phyloP scores from a whole-genome alignment of 1,284 basidiomycete species.

The Leccinum brunneo-olivaceum region DNA sequence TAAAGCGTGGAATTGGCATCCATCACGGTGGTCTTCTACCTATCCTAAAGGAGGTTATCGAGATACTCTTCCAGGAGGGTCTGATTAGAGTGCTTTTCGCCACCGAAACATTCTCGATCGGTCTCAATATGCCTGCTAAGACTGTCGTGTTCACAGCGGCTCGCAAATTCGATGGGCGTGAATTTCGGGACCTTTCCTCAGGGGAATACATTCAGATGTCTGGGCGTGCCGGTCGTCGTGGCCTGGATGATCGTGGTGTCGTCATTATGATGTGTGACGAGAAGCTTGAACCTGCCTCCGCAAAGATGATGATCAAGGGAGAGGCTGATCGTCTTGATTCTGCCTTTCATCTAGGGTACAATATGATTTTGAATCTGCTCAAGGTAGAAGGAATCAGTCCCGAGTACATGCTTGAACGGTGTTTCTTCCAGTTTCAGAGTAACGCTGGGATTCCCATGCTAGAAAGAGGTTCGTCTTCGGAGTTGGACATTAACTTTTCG shows the following conservation, averaged over 20 bases:
- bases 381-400: slow-evolving; percentile 98
- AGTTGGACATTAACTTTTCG: not conserved
- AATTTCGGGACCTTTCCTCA: slow-evolving; percentile 86
- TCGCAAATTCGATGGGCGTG: slow-evolving; percentile 93
- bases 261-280: slow-evolving; percentile 99
- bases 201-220: slow-evolving; percentile 99
- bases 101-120: slow-evolving; percentile 99
- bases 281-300: slow-evolving; percentile 87
- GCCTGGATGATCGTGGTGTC: slow-evolving; percentile 96
- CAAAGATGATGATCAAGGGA: slow-evolving; percentile 98
- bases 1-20: slow-evolving; percentile 95
- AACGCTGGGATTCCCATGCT: slow-evolving; percentile 82
- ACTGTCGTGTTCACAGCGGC: slow-evolving; percentile 97
- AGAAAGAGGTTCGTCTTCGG: slow-evolving; percentile 65
- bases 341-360: slow-evolving; percentile 98
- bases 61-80: slow-evolving; percentile 99
- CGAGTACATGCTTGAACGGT: slow-evolving; percentile 96
- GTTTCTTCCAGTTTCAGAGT: slow-evolving; percentile 99
- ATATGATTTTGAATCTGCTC: slow-evolving; percentile 99
- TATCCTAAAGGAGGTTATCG: slow-evolving; percentile 98
- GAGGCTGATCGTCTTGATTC: slow-evolving; percentile 96
- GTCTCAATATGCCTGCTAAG: slow-evolving; percentile 99
- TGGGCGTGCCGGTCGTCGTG: slow-evolving; percentile 94
- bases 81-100: slow-evolving; percentile 98
- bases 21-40: slow-evolving; percentile 98